Evolutionary conservation across 768 basidiomycete species (phyloP), one percentile per base, ranked within the genome.

Genomic region (Russula sp.): DNA sequence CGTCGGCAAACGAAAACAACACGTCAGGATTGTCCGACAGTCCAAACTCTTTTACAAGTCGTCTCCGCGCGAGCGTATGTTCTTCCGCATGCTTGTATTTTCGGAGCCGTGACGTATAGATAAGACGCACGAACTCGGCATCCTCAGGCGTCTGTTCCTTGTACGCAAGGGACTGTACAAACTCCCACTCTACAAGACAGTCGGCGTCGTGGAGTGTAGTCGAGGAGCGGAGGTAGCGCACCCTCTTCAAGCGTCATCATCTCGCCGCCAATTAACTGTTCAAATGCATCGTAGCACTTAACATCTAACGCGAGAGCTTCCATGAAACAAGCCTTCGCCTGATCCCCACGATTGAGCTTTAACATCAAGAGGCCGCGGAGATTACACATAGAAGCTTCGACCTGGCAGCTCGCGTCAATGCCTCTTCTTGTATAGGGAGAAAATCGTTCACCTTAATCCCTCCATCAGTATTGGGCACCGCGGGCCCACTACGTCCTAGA

Each of bases 201-300:
- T 32, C 49, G 46, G 46, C 9, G 44, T 40, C 20, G 28, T 26
- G 26, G 36, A 26, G 52, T n/a, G 7, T 36, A 40, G 36, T 57
- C 51, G 13, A 59, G 3, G 57, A 60, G 57, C n/a, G 44, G 65
- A 59, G 57, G 28, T 22, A 22, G 63, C 74, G n/a, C 50, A 92
- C 96, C 96, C 84, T 99, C 97, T 63, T 93, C 88, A 1, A 90
- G 86, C 13, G 89, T 86, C 90, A 99, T 92, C 93, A 98, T 96
- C 73, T 95, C 92, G 2, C 93, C 91, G 22, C 85, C 88, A 30
- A 98, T 79, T 11, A 99, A 82, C 66, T 94, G 90, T 64, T 91
- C 87, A 72, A 97, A 98, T 2, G 94, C 88, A 68, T 98, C 97
- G 70, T 93, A 98, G 74, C 96, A 98, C 75, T 97, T 97, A 38